phyloP scores from a whole-genome alignment of 179 eudicot genomes.

The Beta macrorhiza region DNA sequence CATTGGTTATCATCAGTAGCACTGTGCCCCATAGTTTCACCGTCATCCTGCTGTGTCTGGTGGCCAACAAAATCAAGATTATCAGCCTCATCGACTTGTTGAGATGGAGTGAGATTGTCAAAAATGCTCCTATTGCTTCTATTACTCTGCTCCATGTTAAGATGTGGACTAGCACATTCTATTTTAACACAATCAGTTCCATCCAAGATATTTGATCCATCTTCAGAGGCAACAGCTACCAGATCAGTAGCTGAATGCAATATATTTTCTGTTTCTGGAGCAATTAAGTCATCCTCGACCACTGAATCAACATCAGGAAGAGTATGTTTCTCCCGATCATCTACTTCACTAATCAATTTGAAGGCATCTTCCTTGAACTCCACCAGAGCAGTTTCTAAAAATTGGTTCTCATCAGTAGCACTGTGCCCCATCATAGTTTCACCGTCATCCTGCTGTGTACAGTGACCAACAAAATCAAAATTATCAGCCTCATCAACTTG shows the following conservation, averaged over 20 bases:
- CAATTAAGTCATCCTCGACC: background rate
- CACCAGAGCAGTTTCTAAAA: background rate
- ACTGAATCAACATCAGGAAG: conserved; percentile 7
- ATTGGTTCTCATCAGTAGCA: conserved; percentile 6
- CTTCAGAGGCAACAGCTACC: conserved; percentile 14
- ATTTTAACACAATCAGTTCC: background rate
- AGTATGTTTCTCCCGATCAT: background rate
- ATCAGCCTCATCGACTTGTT: conserved; percentile 6
- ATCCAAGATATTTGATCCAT: background rate
- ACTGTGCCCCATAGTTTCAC: background rate
- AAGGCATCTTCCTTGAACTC: background rate
- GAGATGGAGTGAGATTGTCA: background rate
- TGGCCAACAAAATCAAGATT: background rate
- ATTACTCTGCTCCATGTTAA: background rate
- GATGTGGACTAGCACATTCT: background rate
- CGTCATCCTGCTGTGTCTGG: background rate
- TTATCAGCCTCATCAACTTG: conserved; percentile 8
- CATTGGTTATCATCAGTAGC: conserved; percentile 1
- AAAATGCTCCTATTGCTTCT: background rate
- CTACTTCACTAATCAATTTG: background rate
- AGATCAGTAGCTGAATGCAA: background rate
- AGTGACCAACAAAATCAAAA: background rate
- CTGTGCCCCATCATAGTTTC: background rate
- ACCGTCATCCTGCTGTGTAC: background rate
- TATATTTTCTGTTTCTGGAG: background rate